Evolutionary conservation across 1,284 basidiomycete genomes (phyloP).

Genomic region (Polyporus tsugae): DNA sequence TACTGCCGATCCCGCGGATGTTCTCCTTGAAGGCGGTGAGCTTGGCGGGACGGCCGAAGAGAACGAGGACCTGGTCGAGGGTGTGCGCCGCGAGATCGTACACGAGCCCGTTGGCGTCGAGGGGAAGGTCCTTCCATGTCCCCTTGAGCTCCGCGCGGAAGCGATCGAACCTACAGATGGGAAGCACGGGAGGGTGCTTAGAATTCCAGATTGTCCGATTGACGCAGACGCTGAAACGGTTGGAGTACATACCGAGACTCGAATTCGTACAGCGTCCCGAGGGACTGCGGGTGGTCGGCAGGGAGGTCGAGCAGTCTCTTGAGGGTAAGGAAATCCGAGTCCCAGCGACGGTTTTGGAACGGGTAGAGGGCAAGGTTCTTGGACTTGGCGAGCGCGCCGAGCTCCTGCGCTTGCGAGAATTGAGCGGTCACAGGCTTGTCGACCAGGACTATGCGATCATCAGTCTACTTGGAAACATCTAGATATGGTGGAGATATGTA

Average conservation of each 20-base stretch:
- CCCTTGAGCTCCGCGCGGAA: conserved; percentile 72
- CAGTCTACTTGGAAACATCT: not conserved
- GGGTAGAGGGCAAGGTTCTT: conserved; percentile 77
- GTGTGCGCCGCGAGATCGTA: conserved; percentile 76
- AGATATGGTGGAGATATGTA: not conserved
- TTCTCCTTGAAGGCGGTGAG: conserved; percentile 79
- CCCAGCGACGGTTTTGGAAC: conserved; percentile 87
- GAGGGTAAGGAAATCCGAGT: conserved; percentile 84
- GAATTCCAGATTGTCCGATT: not conserved
- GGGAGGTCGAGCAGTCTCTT: conserved; percentile 69
- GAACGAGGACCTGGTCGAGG: conserved; percentile 80
- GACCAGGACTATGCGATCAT: conserved; percentile 63
- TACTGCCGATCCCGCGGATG: conserved; percentile 66
- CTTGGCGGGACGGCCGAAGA: conserved; percentile 80
- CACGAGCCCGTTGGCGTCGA: conserved; percentile 61
- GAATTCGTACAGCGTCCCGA: conserved; percentile 78
- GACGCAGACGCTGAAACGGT: not conserved
- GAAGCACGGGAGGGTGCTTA: not conserved
- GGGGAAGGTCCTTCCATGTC: conserved; percentile 74
- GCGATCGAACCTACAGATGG: conserved; percentile 73
- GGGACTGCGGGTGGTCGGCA: conserved; percentile 54
- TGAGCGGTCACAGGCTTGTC: conserved; percentile 87
- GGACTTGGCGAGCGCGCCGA: conserved; percentile 69
- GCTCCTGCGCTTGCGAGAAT: conserved; percentile 68
- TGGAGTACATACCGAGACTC: conserved; percentile 67